Evolutionary conservation across 2,329 filamentous ascomycete genomes (phyloP), one percentile per base, ranked within the genome.

Genomic region (Hypoxylon sp.): DNA sequence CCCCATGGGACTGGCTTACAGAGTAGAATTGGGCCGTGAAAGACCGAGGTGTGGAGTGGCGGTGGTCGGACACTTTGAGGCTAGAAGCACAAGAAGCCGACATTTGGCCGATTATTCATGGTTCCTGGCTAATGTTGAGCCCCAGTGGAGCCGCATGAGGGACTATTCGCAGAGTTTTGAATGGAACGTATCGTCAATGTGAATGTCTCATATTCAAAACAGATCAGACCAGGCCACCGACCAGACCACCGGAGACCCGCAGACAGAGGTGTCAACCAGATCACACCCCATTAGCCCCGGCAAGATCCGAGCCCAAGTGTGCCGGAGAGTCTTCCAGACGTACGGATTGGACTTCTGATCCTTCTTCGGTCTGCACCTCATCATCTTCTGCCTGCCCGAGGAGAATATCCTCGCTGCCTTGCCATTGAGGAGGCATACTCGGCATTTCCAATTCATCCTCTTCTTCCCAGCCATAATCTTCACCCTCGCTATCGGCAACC

Each of bases 381-480:
- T 81, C 79, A 27, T 81, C 82, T 56, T 84, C 78, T 78, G 5
- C 48, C 49, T 83, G 82, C 54, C 85, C 85, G 3, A 90, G 81
- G 37, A 91, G 80, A 49, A 90, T 80, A 74, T 91, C 89, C 74
- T 91, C 89, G 72, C 88, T 91, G 20, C 89, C 89, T 78, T 91
- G 89, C 88, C 88, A 90, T 76, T 91, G 89, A 7, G 88, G 88
- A n/a, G 88, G 88, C 79, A 85, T 86, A 2, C 81, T 82, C 10
- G 89, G 88, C 73, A 90, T 81, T 56, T 86, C 84, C 61, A 87
- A 85, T 63, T 91, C 90, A 73, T 91, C 89, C 49, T 89, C 87
- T 58, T 91, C 88, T 42, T 86, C 86, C 91, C 91, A 94, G 13
- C 90, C 91, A 74, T 92, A 93, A 74, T 92, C 89, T 70, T 93